Conservation (phyloP, 1,139 yeast species). For the Lodderomyces jiufengensis region DNA sequence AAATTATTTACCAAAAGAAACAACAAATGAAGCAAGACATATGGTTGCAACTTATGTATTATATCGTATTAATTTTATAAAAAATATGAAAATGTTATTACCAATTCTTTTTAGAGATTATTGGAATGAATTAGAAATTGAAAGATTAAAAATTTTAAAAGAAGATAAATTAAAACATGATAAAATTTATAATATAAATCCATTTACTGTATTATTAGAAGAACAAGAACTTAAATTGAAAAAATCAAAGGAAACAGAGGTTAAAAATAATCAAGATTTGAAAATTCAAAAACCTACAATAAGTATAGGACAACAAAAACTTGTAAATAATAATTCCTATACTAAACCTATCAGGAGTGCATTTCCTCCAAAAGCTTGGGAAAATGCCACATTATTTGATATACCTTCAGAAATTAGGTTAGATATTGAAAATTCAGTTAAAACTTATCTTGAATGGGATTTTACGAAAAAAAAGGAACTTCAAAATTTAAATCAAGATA, state of each 20-base stretch:
- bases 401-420: slow-evolving; percentile 47
- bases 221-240: slow-evolving; percentile 43
- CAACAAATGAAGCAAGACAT: slow-evolving; percentile 87
- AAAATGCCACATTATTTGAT: slow-evolving; percentile 53
- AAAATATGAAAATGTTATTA: slow-evolving; percentile 80
- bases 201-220: slow-evolving; percentile 62
- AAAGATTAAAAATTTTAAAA: slow-evolving; percentile 44
- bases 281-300: slow-evolving; percentile 44
- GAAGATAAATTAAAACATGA: slow-evolving; percentile 48
- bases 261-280: slow-evolving; percentile 31
- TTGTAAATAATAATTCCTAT: slow-evolving; percentile 1
- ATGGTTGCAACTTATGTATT: slow-evolving; percentile 85
- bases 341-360: neutral
- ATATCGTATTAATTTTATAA: slow-evolving; percentile 73
- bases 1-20: slow-evolving; percentile 66
- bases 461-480: slow-evolving; percentile 16
- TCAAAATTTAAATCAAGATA: neutral
- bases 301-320: slow-evolving; percentile 21
- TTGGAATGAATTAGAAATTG: slow-evolving; percentile 71
- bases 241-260: slow-evolving; percentile 42
- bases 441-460: slow-evolving; percentile 54
- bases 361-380: slow-evolving; percentile 67
- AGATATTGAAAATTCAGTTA: slow-evolving; percentile 52
- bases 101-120: slow-evolving; percentile 78
- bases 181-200: slow-evolving; percentile 59